A percentile compares a stretch with the other conserved stretches of the same genome.
These are phyloP conservation scores for Primulina tabacum DNA, from an alignment of 257 asterid genomes.

Conservation along the genomic window DNA sequence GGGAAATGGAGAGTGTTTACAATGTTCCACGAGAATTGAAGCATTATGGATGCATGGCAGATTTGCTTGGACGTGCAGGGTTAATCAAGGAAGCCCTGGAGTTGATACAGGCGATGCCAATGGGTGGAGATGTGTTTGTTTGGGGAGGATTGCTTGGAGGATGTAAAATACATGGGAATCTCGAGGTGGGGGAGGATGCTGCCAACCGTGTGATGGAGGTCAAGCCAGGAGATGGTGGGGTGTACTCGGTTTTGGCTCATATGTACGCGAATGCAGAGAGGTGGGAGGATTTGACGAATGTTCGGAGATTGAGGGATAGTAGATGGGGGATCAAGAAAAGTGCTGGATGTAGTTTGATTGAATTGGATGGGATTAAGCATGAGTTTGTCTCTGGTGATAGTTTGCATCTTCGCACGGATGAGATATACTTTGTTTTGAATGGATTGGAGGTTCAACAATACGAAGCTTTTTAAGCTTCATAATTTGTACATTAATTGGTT, in stretches of 20 bases:
- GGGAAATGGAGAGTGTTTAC: constrained; percentile 60
- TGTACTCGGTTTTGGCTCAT: constrained; percentile 63
- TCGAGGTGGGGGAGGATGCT: constrained; percentile 69
- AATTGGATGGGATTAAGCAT: constrained; percentile 50
- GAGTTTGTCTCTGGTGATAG: constrained; percentile 86
- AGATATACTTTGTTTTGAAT: constrained; percentile 45
- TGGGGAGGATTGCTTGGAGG: constrained; percentile 99
- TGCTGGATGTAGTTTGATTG: constrained; percentile 80
- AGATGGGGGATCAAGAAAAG: constrained; percentile 49
- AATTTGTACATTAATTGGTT: neutral
- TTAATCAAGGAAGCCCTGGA: constrained; percentile 57
- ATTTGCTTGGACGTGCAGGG: constrained; percentile 80
- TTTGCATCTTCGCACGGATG: constrained; percentile 47
- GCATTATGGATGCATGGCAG: constrained; percentile 93
- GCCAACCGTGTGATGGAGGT: constrained; percentile 62
- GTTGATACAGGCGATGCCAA: constrained; percentile 72
- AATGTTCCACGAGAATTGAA: constrained; percentile 64
- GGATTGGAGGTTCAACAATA: constrained; percentile 45
- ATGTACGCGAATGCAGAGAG: constrained; percentile 60
- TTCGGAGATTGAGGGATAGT: constrained; percentile 59
- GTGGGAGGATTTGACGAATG: constrained; percentile 73
- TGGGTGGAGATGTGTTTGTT: constrained; percentile 68
- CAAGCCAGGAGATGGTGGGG: constrained; percentile 83
- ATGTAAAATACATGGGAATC: constrained; percentile 68
- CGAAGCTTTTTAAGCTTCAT: constrained; percentile 30